Evolutionary conservation across 2,329 filamentous ascomycete genomes (phyloP).

Genomic region (Malbranchea zuffiana): DNA sequence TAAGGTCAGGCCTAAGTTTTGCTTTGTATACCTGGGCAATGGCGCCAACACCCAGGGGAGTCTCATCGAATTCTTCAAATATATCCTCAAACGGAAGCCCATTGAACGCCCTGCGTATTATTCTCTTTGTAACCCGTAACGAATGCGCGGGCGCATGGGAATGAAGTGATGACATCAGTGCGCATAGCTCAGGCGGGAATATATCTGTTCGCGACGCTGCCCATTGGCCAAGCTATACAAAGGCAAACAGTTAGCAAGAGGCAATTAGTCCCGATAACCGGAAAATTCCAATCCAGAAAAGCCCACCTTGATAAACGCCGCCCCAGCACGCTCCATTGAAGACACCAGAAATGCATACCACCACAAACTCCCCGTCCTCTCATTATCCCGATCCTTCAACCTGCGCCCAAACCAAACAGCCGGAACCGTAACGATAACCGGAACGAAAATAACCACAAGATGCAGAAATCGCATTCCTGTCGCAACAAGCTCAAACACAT

Average conservation of each 20-base stretch:
- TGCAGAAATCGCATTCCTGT: slow-evolving; percentile 84
- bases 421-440: slow-evolving; percentile 71
- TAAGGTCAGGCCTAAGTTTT: slow-evolving; percentile 70
- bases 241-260: background rate
- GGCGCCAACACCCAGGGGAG: slow-evolving; percentile 80
- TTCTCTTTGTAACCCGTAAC: slow-evolving; percentile 64
- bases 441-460: slow-evolving; percentile 77
- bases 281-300: background rate
- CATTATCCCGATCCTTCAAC: slow-evolving; percentile 54
- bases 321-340: slow-evolving; percentile 84
- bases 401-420: slow-evolving; percentile 66
- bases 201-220: slow-evolving; percentile 93
- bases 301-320: slow-evolving; percentile 86
- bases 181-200: slow-evolving; percentile 85
- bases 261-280: background rate
- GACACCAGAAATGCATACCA: slow-evolving; percentile 86
- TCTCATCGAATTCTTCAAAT: slow-evolving; percentile 89
- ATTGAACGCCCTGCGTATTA: slow-evolving; percentile 69
- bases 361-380: slow-evolving; percentile 74
- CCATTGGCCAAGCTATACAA: slow-evolving; percentile 77
- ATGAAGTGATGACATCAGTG: slow-evolving; percentile 86
- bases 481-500: slow-evolving; percentile 61
- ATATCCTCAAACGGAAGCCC: slow-evolving; percentile 76
- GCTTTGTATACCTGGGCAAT: slow-evolving; percentile 98
- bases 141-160: slow-evolving; percentile 91